Conservation (phyloP, 805 yeast species). For the Isabelozyma heimii region DNA sequence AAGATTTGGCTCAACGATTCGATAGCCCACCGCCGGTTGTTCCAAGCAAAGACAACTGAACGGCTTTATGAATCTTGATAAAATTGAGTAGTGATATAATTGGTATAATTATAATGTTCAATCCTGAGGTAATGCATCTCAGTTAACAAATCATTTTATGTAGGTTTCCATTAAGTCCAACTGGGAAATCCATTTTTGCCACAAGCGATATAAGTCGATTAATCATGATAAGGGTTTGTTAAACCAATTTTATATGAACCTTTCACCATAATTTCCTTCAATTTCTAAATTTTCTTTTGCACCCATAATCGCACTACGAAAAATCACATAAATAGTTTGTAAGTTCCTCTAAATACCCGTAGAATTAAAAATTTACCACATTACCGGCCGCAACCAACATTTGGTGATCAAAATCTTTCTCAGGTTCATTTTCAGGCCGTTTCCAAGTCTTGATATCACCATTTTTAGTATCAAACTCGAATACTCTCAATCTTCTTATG, state of each 20-base stretch:
- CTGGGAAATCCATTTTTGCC: too few relatives aligned
- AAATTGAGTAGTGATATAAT: too few relatives aligned
- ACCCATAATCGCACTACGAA: too few relatives aligned
- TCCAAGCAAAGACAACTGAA: slow-evolving; percentile 5
- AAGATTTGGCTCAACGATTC: slow-evolving; percentile 27
- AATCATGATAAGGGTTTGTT: too few relatives aligned
- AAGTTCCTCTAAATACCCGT: not conserved
- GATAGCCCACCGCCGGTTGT: slow-evolving; percentile 16
- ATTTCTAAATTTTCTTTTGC: too few relatives aligned
- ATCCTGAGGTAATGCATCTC: not conserved
- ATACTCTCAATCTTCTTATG: slow-evolving; percentile 73
- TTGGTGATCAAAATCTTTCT: slow-evolving; percentile 48
- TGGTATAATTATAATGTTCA: not conserved
- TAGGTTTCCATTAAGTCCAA: too few relatives aligned
- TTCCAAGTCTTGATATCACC: slow-evolving; percentile 68
- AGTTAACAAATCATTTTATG: too few relatives aligned
- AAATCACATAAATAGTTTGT: too few relatives aligned
- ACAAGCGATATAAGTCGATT: too few relatives aligned
- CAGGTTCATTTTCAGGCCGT: slow-evolving; percentile 58
- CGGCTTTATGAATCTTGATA: too few relatives aligned
- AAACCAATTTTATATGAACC: too few relatives aligned
- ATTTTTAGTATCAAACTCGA: slow-evolving; percentile 54
- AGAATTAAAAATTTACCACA: slow-evolving; percentile 19
- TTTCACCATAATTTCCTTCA: too few relatives aligned
- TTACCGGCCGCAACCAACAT: slow-evolving; percentile 45